Evolutionary conservation across 1,284 basidiomycete species (phyloP), one percentile per base, ranked within the genome.

Genomic region (Sporisorium exsertum): DNA sequence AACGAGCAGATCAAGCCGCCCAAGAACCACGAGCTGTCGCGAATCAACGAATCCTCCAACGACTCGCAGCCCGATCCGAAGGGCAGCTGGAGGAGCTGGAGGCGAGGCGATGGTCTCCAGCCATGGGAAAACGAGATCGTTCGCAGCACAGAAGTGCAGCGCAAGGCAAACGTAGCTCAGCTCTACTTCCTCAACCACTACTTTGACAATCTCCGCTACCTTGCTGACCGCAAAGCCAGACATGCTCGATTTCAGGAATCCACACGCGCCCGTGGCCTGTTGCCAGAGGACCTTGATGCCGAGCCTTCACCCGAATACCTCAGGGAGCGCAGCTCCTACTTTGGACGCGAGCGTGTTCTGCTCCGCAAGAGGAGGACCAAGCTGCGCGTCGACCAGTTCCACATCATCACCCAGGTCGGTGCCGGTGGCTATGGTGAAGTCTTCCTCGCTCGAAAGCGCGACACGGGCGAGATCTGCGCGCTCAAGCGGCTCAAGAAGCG

Each of bases 191-290:
- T 85, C 59, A 84, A 84, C 72, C 74, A 85, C 73, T 85, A 85
- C 75, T 85, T 85, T 63, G 84, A 84, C 69, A 81, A 79, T 42
- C 78, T 85, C 32, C 81, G 77, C 26, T 84, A 80, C 72, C 69
- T 82, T 40, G 61, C 79, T 40, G 78, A 81, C 43, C 80, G 82
- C 56, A 79, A 78, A 45, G 77, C 68, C 15, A 72, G 87, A 72
- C 15, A 80, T 92, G 61, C 89, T 91, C 84, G 86, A 91, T 59
- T 96, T 93, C 93, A 95, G 96, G 87, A 77, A 7, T 68, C 61
- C 2, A 81, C 81, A 24, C 72, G 68, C 40, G 24, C 72, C 18
- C 71, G 71, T 42, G 62, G 77, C n/a, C 24, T 78, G 47, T 58
- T 68, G 18, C 49, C 63, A 18, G 62, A 74, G 26, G 94, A 47